Percentiles rank a stretch among this genome's conserved stretches.
Conservation (phyloP, 805 yeast genomes). For the Pichia thaimueangensis region DNA sequence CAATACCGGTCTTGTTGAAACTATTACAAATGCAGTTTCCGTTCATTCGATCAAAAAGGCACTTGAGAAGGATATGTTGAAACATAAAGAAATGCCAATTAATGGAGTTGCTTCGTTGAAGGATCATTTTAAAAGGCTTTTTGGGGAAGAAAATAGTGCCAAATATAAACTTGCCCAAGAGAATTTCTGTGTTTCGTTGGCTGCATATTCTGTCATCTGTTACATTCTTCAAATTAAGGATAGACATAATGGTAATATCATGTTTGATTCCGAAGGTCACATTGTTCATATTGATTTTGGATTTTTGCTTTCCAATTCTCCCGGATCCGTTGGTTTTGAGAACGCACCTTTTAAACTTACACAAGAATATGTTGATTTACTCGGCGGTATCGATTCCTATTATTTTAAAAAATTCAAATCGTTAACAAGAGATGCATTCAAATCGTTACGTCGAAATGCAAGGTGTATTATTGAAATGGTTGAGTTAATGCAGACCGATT, state of each 20-base stretch:
- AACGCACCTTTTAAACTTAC: conserved; percentile 96
- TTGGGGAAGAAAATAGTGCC: conserved; percentile 54
- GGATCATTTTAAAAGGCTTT: conserved; percentile 73
- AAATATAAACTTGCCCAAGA: conserved; percentile 71
- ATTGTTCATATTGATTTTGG: conserved; percentile 95
- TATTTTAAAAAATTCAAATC: conserved; percentile 54
- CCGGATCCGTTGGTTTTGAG: conserved; percentile 96
- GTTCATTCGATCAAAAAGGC: conserved; percentile 94
- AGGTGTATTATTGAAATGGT: conserved; percentile 77
- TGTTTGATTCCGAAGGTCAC: conserved; percentile 95
- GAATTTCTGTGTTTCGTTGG: conserved; percentile 79
- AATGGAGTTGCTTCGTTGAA: conserved; percentile 64
- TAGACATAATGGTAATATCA: conserved; percentile 94
- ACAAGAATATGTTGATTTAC: conserved; percentile 75
- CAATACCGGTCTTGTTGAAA: conserved; percentile 87
- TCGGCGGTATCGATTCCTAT: conserved; percentile 71
- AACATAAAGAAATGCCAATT: conserved; percentile 60
- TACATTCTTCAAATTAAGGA: conserved; percentile 90
- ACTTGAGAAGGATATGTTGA: conserved; percentile 65
- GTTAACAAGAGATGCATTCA: conserved; percentile 67
- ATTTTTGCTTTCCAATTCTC: conserved; percentile 84
- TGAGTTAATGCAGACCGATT: conserved; percentile 90
- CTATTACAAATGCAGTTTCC: conserved; percentile 90
- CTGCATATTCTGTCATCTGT: conserved; percentile 87
- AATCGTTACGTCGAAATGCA: conserved; percentile 62